These are phyloP conservation scores for Fomitopsis schrenkii DNA, from an alignment of 1,284 basidiomycete genomes.

Conservation along the genomic window DNA sequence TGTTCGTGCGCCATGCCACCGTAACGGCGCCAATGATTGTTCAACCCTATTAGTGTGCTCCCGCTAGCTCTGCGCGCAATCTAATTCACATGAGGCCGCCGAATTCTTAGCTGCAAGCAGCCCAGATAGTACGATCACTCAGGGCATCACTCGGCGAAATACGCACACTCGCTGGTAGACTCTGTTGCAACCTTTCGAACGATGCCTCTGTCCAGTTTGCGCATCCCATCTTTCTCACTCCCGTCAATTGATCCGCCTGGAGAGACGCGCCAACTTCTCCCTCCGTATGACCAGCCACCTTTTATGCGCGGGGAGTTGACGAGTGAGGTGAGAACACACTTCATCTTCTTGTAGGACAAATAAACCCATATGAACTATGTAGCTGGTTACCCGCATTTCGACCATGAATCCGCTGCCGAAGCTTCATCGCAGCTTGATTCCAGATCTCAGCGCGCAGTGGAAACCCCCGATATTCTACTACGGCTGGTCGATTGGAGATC, in stretches of 20 bases:
- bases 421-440: not conserved
- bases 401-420: not conserved
- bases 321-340: not conserved
- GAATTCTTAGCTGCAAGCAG: too few species aligned
- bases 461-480: not conserved
- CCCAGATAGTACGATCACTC: too few species aligned
- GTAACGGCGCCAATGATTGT: too few species aligned
- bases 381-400: not conserved
- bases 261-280: not conserved
- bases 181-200: not conserved
- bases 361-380: too few species aligned
- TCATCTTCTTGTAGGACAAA: not conserved
- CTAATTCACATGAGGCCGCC: too few species aligned
- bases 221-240: not conserved
- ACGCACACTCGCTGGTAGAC: not conserved
- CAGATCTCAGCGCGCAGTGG: not conserved
- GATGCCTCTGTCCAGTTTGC: not conserved
- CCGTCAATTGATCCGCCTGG: not conserved
- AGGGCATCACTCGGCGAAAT: too few species aligned
- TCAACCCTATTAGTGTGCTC: too few species aligned
- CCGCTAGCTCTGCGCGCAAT: too few species aligned
- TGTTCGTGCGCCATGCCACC: too few species aligned
- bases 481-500: not conserved
- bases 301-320: not conserved
- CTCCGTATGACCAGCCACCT: not conserved